phyloP scores from a whole-genome alignment of 2,329 filamentous ascomycete species.

The Colletotrichum coccodes region DNA sequence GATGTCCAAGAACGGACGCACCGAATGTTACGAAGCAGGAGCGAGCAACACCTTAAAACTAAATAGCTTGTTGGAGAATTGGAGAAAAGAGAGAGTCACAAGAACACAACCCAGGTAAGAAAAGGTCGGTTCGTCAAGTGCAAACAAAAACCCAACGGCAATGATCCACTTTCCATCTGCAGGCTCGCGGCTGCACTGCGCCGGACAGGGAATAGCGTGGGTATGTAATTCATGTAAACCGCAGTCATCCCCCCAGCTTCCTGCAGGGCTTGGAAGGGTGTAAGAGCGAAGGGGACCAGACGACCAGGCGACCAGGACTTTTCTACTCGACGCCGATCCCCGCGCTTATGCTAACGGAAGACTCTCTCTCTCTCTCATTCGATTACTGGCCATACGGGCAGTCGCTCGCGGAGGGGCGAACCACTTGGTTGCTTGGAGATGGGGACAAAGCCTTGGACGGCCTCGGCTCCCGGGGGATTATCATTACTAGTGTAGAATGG shows the following conservation, averaged over 20 bases:
- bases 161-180: slow-evolving; percentile 29
- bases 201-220: slow-evolving; percentile 30
- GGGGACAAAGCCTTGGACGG: slow-evolving; percentile 7
- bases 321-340: slow-evolving; percentile 9
- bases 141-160: slow-evolving; percentile 14
- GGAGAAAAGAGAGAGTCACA: slow-evolving; percentile 22
- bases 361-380: neutral
- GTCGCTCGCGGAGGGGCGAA: neutral
- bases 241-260: slow-evolving; percentile 28
- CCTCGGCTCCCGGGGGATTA: slow-evolving; percentile 22
- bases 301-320: neutral
- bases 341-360: slow-evolving; percentile 21
- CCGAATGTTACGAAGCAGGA: neutral
- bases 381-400: slow-evolving; percentile 14
- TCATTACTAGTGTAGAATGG: neutral
- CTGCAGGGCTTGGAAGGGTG: slow-evolving; percentile 10
- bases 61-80: slow-evolving; percentile 17
- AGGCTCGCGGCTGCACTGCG: slow-evolving; percentile 29
- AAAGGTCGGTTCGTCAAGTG: slow-evolving; percentile 27
- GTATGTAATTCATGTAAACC: slow-evolving; percentile 12
- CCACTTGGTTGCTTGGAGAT: neutral
- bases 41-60: slow-evolving; percentile 11
- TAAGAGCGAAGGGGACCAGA: neutral
- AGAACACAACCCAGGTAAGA: slow-evolving; percentile 13
- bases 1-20: neutral